Base-by-base conservation (phyloP, 2,329 filamentous ascomycete genomes). In the Ceratocystis destructans region DNA sequence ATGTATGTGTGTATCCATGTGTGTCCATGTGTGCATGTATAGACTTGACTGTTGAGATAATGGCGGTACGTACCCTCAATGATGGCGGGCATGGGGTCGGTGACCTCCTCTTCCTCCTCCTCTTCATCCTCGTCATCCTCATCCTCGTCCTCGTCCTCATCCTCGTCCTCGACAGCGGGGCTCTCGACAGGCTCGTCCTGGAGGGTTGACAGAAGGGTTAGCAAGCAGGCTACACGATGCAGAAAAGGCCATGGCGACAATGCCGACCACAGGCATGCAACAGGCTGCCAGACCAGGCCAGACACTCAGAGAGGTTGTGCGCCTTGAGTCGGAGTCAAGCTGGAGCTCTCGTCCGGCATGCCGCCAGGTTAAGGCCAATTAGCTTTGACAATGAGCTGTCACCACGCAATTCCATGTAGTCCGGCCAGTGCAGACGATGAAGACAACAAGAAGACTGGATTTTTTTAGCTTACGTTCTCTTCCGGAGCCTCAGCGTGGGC, bases 31-130 rank as follows among this genome's bases (percentile, higher is more conserved):
- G 33, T 37, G 33, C 8, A 37, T 37, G 33, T 37, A 12, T 37
- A 37, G 3, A 37, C 12, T 37, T 57, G 44, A 41, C 37, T 22
- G 53, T 50, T 48, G 55, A 61, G 17, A 48, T 25, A 68, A 76
- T 57, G 15, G 50, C 50, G 28, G 50, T 57, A 57, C 90, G 82
- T 78, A 97, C 94, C 91, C 84, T 96, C 90, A 79, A 96, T 89
- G 69, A 97, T 79, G 77, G 84, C 83, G 69, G 92, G 89, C 83
- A 96, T 95, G 72, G 87, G 86, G 76, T 97, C 93, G 72, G 87
- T 86, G 69, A 92, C 88, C 69, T 93, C 89, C 64, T 94, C 89
- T 68, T 92, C 89, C 22, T 90, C 87, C 45, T 88, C 87, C 44
- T 87, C 86, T 55, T 88, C 87, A 31, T 86, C 87, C 55, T 86